Evolutionary conservation across 805 yeast genomes (phyloP).

Genomic region (Kockiozyma suomiensis): DNA sequence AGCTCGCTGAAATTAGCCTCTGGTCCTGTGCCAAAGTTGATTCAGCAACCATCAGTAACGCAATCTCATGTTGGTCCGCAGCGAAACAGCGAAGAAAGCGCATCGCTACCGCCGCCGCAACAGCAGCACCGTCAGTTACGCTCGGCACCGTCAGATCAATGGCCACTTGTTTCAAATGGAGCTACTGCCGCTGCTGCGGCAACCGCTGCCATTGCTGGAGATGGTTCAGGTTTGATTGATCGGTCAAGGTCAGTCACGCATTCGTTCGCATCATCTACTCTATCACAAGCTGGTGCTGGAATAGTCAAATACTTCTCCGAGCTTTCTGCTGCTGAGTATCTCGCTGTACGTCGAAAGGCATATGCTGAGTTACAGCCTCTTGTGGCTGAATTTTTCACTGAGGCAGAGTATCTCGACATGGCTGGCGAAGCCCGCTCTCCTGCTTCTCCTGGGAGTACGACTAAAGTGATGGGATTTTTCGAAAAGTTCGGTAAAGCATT

Average conservation of each 20-base stretch:
- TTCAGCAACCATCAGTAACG: constrained; percentile 1
- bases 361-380: constrained; percentile 50
- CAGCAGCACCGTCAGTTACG: neutral
- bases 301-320: constrained; percentile 39
- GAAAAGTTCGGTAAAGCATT: constrained; percentile 49
- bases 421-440: constrained; percentile 8
- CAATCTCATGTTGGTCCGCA: constrained; percentile 8
- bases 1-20: constrained; percentile 15
- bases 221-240: neutral
- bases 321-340: constrained; percentile 58
- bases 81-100: neutral
- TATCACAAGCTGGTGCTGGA: constrained; percentile 1
- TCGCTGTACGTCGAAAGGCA: constrained; percentile 59
- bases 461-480: constrained; percentile 49
- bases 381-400: constrained; percentile 40
- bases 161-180: neutral
- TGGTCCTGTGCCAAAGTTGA: constrained; percentile 21
- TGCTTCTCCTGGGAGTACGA: constrained; percentile 34
- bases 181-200: neutral
- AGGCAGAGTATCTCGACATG: constrained; percentile 48
- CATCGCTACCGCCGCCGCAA: neutral
- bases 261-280: constrained; percentile 14
- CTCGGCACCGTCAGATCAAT: neutral
- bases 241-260: constrained; percentile 1
- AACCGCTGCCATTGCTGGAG: neutral